Percentiles rank a stretch among this genome's conserved stretches.
phyloP scores from a whole-genome alignment of 345 rosid species.

The Pugionium dolabratum region DNA sequence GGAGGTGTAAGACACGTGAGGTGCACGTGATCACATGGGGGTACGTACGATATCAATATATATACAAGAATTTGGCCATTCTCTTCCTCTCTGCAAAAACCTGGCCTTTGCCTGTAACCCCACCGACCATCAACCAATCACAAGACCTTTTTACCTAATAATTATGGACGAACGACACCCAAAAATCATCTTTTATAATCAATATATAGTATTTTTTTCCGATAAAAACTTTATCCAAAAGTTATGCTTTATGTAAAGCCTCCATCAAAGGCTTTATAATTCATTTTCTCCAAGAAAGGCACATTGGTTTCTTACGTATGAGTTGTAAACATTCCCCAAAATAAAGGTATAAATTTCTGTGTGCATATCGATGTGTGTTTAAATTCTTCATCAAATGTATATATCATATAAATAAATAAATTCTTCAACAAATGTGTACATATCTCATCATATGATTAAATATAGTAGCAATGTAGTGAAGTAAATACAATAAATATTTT shows the following conservation, averaged over 20 bases:
- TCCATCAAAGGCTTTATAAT: constrained; percentile 32
- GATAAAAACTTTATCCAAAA: constrained; percentile 41
- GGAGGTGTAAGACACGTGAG: constrained; percentile 40
- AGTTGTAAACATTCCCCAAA: constrained; percentile 34
- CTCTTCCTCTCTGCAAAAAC: constrained; percentile 33
- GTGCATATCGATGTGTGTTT: too few relatives aligned
- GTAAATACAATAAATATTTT: not conserved
- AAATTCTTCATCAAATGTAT: not conserved
- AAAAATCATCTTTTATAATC: not conserved
- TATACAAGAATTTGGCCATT: constrained; percentile 6
- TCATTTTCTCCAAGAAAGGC: constrained; percentile 38
- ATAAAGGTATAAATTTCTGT: constrained; percentile 1
- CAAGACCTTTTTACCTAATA: not conserved
- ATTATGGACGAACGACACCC: constrained; percentile 27
- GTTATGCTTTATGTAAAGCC: constrained; percentile 50
- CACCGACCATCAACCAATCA: constrained; percentile 40
- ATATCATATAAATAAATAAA: too few relatives aligned
- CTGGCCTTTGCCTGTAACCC: constrained; percentile 27
- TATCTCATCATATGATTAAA: too few relatives aligned
- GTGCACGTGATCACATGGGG: constrained; percentile 35
- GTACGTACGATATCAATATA: constrained; percentile 3
- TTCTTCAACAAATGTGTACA: too few relatives aligned
- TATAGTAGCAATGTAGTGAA: not conserved
- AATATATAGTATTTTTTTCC: not conserved
- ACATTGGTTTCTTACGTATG: constrained; percentile 37